A percentile compares a stretch with the other conserved stretches of the same genome.
Evolutionary conservation across 2,329 filamentous ascomycete species (phyloP).

Genomic region (Colletotrichum kahawae): DNA sequence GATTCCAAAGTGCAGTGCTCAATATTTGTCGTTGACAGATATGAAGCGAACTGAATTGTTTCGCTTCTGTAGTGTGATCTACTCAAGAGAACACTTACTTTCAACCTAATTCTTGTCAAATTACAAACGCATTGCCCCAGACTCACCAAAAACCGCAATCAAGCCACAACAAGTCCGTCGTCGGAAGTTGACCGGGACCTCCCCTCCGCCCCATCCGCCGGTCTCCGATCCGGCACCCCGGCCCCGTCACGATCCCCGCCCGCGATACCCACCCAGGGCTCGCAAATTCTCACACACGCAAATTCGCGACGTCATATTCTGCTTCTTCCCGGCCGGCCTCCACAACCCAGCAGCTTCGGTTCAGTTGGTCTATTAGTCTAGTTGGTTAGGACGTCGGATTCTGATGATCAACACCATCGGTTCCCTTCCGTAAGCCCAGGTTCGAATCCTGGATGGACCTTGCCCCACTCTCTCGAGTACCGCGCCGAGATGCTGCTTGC

Average conservation of each 20-base stretch:
- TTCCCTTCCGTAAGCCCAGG: constrained; percentile 18
- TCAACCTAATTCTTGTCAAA: background rate
- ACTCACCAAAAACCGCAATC: background rate
- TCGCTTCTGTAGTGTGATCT: background rate
- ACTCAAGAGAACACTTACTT: too few species aligned
- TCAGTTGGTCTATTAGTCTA: constrained; percentile 18
- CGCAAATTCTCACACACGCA: background rate
- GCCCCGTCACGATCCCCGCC: background rate
- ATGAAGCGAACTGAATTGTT: background rate
- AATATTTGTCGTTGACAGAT: background rate
- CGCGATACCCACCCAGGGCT: constrained; percentile 3
- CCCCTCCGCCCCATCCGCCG: background rate
- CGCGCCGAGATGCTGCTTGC: too few species aligned
- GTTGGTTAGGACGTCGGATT: constrained; percentile 23
- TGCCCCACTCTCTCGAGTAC: too few species aligned
- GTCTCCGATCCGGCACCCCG: background rate
- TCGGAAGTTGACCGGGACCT: background rate
- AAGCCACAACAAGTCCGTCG: background rate
- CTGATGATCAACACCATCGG: background rate
- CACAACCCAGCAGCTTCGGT: background rate
- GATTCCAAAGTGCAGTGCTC: background rate
- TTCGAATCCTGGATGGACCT: constrained; percentile 21
- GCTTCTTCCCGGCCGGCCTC: fast-evolving
- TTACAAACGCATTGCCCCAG: background rate
- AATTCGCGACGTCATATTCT: background rate